A percentile compares a stretch with the other conserved stretches of the same genome.
Conservation (phyloP, 176 grass and related monocot species). For the Zea mays region Zm-B73-REFERENCE-NAM-5.0 NC_050098.1:177144001-177144500, state of each 20-base stretch:
- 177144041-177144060: neutral
- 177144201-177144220: neutral
- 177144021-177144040: conserved; percentile 13
- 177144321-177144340: neutral
- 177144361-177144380: neutral
- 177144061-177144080: neutral
- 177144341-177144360: neutral
- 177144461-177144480: conserved; percentile 77
- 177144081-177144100: neutral
- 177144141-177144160: neutral
- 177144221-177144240: neutral
- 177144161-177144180: neutral
- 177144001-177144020: conserved; percentile 20
- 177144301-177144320: neutral
- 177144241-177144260: conserved; percentile 3
- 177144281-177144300: neutral
- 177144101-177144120: neutral
- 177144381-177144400: conserved; percentile 39
- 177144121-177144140: neutral
- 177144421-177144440: conserved; percentile 62
- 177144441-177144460: conserved; percentile 66
- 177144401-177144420: conserved; percentile 75
- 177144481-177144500: conserved; percentile 76
- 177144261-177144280: neutral
- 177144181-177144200: neutral